Evolutionary conservation across 2,329 filamentous ascomycete species (phyloP), one percentile per base, ranked within the genome.

Genomic region (Colletotrichum noveboracense): DNA sequence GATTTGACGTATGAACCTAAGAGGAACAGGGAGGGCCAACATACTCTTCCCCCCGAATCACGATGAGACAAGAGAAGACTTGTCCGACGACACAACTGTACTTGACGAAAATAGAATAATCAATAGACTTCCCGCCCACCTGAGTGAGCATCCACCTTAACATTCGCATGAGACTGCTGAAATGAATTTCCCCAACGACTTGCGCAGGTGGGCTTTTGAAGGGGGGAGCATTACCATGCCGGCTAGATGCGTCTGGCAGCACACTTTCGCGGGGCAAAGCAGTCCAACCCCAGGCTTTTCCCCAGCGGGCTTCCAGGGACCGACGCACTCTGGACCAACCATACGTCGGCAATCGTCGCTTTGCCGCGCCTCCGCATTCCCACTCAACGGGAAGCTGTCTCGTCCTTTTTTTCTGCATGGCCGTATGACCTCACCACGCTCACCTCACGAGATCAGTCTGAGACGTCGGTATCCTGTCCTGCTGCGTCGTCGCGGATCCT

Each of bases 381-480:
- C n/a, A 38, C 28, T 28, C 21, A 32, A 52, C 12, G 38, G 36
- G 32, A 52, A 21, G 43, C 55, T 62, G 21, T 52, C n/a, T 62
- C 16, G 14, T 60, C 56, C 30, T 60, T 38, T 34, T 34, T 52
- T 30, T 61, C 52, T 75, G 72, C 52, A 56, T 72, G 58, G 62
- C 52, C 66, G 38, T 36, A 76, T 76, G 74, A 76, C 74, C 74
- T 76, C 74, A 76, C 71, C 60, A 71, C 30, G 30, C 66, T 75
- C 36, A 75, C 66, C 74, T 76, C 74, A 76, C 71, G 74, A 76
- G 74, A 76, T 76, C 74, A 69, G 38, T 34, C 55, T 64, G 66
- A 76, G 71, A 76, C 74, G 74, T 74, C 74, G 71, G 66, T 74
- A 66, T 66, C 66, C 71, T 65, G n/a, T 70, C 58, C 56, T 69